Evolutionary conservation across 805 yeast genomes (phyloP), one percentile per base, ranked within the genome.

Genomic region (Lipomyces oligophaga): DNA sequence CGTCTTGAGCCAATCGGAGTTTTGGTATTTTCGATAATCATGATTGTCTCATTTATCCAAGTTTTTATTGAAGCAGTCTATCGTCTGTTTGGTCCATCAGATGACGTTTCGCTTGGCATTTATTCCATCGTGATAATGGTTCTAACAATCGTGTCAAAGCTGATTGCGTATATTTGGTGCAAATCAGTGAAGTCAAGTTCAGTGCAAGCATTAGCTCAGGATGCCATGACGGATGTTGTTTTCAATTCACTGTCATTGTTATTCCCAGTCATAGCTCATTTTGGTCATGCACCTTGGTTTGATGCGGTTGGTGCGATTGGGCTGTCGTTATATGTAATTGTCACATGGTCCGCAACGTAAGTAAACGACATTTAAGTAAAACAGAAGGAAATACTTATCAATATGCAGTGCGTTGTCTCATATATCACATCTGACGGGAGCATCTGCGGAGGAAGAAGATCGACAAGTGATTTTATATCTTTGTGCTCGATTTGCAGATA

Each of bases 1-100:
- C 73, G 88, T 52, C 67, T 84, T 30, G 93, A 84, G 60, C 94
- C 94, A 0, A 71, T 84, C 45, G 93, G 94, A 0, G 83, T 84
- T n/a, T 69, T 85, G 48, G 79, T 84, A 1, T 84, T 84, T 59
- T 80, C 87, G 1, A 72, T 83, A 27, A 70, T 85, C 30, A 84
- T 84, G 54, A 79, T 84, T 22, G 67, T 82, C 22, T 81, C 89
- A 3, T 84, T 84, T 52, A 59, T 80, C 36, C 88, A 83, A 60
- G 86, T 84, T 47, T 83, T 81, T 1, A 76, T 78, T 46, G 85
- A 80, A 59, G 74, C 90, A 1, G 56, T 76, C 21, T 70, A 72
- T 45, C 66, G 73, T 44, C 62, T 85, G 25, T 49, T 77, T 15
- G 64, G 66, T 2, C 71, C 70, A 18, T 64, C 61, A 2, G 44